Conservation (phyloP, 2,329 filamentous ascomycete genomes). For the Fusarium longipes region DNA sequence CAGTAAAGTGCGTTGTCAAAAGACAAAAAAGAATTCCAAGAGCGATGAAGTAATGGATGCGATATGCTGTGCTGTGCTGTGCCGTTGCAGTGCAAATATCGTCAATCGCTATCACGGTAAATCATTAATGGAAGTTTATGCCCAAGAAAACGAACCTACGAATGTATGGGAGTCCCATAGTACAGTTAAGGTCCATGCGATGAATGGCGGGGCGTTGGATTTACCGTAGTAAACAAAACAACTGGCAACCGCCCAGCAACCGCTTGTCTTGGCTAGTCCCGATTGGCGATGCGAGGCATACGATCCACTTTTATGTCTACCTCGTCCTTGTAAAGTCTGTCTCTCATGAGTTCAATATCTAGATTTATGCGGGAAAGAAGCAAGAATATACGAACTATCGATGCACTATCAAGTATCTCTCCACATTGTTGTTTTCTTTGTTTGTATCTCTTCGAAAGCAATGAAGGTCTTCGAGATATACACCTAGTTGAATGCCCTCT, state of each 20-base stretch:
- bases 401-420: slow-evolving; percentile 14
- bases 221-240: slow-evolving; percentile 51
- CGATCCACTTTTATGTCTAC: slow-evolving; percentile 30
- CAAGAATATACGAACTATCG: slow-evolving; percentile 7
- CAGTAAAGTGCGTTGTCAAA: slow-evolving; percentile 14
- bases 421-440: neutral
- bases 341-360: slow-evolving; percentile 29
- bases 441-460: too few species aligned
- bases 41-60: neutral
- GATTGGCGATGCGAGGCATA: slow-evolving; percentile 39
- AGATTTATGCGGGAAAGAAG: slow-evolving; percentile 18
- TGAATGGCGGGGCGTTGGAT: slow-evolving; percentile 42
- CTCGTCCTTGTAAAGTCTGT: slow-evolving; percentile 34
- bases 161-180: slow-evolving; percentile 19
- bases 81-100: slow-evolving; percentile 23
- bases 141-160: slow-evolving; percentile 27
- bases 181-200: slow-evolving; percentile 16
- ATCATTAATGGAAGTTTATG: slow-evolving; percentile 35
- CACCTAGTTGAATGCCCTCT: neutral
- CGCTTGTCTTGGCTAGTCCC: slow-evolving; percentile 27
- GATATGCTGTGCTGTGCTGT: neutral
- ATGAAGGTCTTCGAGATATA: neutral
- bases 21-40: slow-evolving; percentile 31
- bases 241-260: slow-evolving; percentile 50
- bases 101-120: slow-evolving; percentile 43